phyloP scores from a whole-genome alignment of 768 basidiomycete genomes.

The Psilocybe subaeruginosa region DNA sequence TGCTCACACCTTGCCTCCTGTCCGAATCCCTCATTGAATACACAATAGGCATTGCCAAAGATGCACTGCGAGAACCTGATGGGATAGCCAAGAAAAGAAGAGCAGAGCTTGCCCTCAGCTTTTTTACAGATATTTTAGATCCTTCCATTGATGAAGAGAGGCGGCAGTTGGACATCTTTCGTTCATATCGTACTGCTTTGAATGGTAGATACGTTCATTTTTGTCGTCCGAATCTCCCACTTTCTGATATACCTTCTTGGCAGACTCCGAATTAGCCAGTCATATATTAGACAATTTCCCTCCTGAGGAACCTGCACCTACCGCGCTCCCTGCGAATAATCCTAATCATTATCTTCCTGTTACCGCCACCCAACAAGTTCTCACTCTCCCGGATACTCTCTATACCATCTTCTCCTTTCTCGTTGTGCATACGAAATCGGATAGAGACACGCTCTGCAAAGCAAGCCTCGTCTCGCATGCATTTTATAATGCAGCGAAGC shows the following conservation, averaged over 20 bases:
- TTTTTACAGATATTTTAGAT: conserved; percentile 11
- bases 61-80: conserved; percentile 1
- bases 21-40: conserved; percentile 8
- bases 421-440: not conserved
- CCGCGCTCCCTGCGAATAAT: not conserved
- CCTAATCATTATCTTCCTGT: not conserved
- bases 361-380: conserved; percentile 9
- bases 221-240: not conserved
- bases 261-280: conserved; percentile 15
- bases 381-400: conserved; percentile 11
- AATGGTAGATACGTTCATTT: conserved; percentile 14
- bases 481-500: conserved; percentile 7
- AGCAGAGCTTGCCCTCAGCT: conserved; percentile 6
- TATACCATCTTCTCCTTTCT: conserved; percentile 10
- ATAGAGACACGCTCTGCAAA: not conserved
- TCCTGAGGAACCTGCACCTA: not conserved
- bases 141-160: conserved; percentile 6
- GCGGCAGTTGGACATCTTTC: not conserved
- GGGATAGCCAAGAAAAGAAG: not conserved
- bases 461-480: conserved; percentile 2
- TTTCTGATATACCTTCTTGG: not conserved
- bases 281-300: not conserved
- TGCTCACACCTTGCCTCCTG: not conserved
- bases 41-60: not conserved
- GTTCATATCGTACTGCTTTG: conserved; percentile 3